These are phyloP conservation scores for Amanita muscaria DNA, from an alignment of 768 basidiomycete genomes.

Conservation along the genomic window DNA sequence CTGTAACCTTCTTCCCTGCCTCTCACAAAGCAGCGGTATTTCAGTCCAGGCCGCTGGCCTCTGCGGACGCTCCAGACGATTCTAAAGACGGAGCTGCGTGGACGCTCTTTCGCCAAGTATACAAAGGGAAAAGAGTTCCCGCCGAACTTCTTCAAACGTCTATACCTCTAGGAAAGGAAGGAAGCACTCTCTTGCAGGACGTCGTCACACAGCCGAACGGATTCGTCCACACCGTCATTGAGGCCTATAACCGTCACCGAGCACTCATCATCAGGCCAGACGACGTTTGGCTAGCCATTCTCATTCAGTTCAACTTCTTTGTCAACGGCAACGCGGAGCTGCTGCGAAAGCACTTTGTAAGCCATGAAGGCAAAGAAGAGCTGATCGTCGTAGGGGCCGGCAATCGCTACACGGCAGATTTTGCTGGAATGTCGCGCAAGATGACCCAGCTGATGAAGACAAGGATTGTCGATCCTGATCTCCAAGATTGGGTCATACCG, in stretches of 20 bases:
- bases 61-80: background rate
- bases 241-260: conserved; percentile 25
- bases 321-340: conserved; percentile 22
- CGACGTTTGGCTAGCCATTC: conserved; percentile 26
- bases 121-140: background rate
- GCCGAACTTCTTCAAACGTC: conserved; percentile 2
- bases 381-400: conserved; percentile 14
- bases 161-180: background rate
- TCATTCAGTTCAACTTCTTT: conserved; percentile 24
- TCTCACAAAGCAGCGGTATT: background rate
- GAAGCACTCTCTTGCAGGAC: background rate
- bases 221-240: conserved; percentile 26
- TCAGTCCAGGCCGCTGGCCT: background rate
- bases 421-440: conserved; percentile 18
- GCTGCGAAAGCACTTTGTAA: conserved; percentile 20
- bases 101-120: background rate
- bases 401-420: conserved; percentile 16
- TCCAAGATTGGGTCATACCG: conserved; percentile 27
- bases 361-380: conserved; percentile 19
- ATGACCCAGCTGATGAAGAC: conserved; percentile 11
- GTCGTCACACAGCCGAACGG: conserved; percentile 23
- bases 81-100: too few species aligned
- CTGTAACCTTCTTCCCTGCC: background rate
- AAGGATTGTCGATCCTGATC: conserved; percentile 13
- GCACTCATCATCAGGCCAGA: conserved; percentile 13